Conservation (phyloP, 2,329 filamentous ascomycete genomes). For the Fusarium agapanthi region DNA sequence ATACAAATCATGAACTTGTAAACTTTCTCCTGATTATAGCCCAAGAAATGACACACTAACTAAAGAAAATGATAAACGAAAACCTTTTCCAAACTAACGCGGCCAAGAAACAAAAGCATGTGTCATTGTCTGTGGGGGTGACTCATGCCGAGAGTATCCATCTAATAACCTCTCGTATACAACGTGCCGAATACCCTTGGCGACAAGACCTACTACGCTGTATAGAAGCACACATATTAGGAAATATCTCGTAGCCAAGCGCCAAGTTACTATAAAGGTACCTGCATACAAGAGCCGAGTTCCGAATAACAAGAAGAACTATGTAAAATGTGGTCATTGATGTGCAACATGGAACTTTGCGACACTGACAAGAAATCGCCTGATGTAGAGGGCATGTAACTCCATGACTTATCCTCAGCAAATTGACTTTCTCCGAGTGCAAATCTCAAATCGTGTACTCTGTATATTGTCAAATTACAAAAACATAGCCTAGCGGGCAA, state of each 20-base stretch:
- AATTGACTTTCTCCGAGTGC: no score
- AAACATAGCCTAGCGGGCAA: background rate
- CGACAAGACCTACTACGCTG: background rate
- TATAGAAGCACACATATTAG: no score
- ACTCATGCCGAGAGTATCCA: background rate
- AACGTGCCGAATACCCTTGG: background rate
- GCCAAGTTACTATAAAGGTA: background rate
- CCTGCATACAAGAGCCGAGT: background rate
- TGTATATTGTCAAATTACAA: background rate
- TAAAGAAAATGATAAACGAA: background rate
- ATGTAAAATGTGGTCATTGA: background rate
- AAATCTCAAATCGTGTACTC: background rate
- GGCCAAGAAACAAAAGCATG: background rate
- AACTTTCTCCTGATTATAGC: background rate
- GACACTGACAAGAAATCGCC: background rate
- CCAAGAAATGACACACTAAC: background rate
- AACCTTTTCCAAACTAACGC: background rate
- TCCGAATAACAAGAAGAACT: background rate
- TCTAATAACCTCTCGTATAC: background rate
- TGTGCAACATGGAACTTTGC: background rate
- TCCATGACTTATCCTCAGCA: background rate
- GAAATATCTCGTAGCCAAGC: background rate
- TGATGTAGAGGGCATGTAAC: background rate
- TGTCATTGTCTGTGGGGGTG: background rate
- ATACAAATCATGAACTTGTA: background rate